phyloP scores from a whole-genome alignment of 805 yeast genomes.

The Danielia oregonensis region DNA sequence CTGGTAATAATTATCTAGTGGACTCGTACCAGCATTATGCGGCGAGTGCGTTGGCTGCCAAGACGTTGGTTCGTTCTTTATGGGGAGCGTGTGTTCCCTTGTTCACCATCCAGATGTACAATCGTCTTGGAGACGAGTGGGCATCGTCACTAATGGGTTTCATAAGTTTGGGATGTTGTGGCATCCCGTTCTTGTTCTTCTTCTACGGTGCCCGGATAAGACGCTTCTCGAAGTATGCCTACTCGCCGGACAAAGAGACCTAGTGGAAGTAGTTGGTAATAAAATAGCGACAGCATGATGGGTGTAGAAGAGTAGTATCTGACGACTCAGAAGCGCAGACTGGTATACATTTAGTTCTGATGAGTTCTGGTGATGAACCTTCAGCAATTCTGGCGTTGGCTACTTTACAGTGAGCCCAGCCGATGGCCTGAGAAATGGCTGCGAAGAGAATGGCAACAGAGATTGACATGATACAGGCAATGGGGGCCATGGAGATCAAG shows the following conservation, averaged over 20 bases:
- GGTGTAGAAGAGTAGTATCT: no score
- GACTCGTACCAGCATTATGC: constrained; percentile 62
- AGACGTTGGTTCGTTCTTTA: constrained; percentile 52
- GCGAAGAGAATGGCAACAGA: no score
- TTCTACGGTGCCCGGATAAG: constrained; percentile 38
- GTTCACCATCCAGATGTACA: constrained; percentile 21
- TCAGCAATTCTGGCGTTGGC: no score
- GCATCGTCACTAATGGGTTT: constrained; percentile 50
- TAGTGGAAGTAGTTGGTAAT: no score
- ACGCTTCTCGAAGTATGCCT: constrained; percentile 60
- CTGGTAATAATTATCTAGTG: constrained; percentile 62
- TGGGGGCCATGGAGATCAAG: no score
- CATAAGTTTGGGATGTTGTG: constrained; percentile 49
- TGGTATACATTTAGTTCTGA: no score
- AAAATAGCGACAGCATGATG: no score
- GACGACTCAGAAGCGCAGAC: no score
- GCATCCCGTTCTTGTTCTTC: constrained; percentile 45
- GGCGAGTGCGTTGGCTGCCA: constrained; percentile 56
- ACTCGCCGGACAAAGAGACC: constrained; percentile 41
- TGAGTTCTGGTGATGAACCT: no score
- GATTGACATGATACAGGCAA: no score
- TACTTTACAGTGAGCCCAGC: no score
- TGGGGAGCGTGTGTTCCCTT: constrained; percentile 50
- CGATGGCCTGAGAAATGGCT: no score
- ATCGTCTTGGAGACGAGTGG: constrained; percentile 32